Percentiles rank a stretch among this genome's conserved stretches.
phyloP scores from a whole-genome alignment of 148 eudicot genomes.

The Camellia lanceoleosa region DNA sequence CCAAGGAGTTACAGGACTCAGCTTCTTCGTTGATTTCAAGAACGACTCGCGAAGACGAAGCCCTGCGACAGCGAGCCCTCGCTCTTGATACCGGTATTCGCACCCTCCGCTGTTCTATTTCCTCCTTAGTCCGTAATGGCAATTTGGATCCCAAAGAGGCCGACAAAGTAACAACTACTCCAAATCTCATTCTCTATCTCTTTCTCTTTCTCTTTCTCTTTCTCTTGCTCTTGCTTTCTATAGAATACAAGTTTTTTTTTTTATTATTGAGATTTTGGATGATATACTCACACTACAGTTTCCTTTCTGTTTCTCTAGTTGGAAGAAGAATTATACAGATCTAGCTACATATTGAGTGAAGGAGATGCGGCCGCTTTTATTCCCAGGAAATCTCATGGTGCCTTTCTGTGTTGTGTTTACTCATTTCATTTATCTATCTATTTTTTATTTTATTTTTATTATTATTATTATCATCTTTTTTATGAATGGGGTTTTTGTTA shows the following conservation, averaged over 20 bases:
- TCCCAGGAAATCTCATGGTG: slow-evolving; percentile 75
- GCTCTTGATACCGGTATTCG: slow-evolving; percentile 50
- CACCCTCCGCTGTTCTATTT: slow-evolving; percentile 46
- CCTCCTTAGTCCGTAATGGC: slow-evolving; percentile 25
- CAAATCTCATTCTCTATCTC: background rate
- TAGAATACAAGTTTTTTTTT: too few species aligned
- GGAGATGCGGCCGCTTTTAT: slow-evolving; percentile 94
- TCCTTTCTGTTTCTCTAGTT: slow-evolving; percentile 34
- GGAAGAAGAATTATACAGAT: slow-evolving; percentile 73
- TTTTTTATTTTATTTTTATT: too few species aligned
- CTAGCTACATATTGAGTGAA: slow-evolving; percentile 65
- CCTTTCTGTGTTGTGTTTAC: background rate
- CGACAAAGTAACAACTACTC: slow-evolving; percentile 43
- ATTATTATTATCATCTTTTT: background rate
- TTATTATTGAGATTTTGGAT: background rate
- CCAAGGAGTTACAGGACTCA: slow-evolving; percentile 77
- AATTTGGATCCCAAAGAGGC: slow-evolving; percentile 49
- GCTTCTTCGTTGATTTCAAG: slow-evolving; percentile 59
- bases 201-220: background rate
- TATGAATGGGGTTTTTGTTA: background rate
- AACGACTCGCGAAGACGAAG: slow-evolving; percentile 62
- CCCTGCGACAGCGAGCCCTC: slow-evolving; percentile 60
- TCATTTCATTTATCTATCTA: background rate
- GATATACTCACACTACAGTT: background rate
- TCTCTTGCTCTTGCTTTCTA: background rate